Evolutionary conservation across 345 rosid genomes (phyloP).

Genomic region (Populus deltoides): DNA sequence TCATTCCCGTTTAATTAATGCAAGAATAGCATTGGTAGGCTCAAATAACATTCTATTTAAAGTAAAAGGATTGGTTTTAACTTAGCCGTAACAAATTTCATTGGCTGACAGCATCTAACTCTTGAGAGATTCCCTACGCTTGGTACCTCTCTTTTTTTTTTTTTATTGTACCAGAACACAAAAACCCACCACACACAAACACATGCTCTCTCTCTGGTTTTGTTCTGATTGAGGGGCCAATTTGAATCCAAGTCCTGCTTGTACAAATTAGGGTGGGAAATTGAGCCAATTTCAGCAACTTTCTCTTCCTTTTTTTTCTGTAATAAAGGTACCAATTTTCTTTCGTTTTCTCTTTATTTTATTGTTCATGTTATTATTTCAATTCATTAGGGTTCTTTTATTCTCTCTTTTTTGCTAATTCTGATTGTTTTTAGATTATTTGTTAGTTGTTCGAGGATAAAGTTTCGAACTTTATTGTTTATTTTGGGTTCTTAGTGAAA

Average conservation of each 20-base stretch:
- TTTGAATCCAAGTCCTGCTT: background rate
- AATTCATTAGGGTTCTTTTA: background rate
- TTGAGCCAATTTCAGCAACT: background rate
- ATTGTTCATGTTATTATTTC: background rate
- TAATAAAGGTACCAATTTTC: conserved; percentile 11
- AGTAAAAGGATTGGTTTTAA: background rate
- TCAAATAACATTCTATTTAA: background rate
- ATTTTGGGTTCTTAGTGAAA: background rate
- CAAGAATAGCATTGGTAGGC: background rate
- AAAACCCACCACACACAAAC: background rate
- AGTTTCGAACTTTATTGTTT: background rate
- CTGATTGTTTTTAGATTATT: background rate
- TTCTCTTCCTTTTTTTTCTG: background rate
- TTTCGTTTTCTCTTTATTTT: background rate
- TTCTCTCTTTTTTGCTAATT: background rate
- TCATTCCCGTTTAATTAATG: background rate
- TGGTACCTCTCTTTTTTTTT: background rate
- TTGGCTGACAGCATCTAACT: background rate
- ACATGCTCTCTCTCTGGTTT: background rate
- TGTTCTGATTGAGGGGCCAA: background rate
- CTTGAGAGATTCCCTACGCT: background rate
- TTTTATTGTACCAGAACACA: background rate
- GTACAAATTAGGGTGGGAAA: background rate
- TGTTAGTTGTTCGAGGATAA: background rate
- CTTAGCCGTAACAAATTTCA: background rate